Evolutionary conservation across 1,284 basidiomycete genomes (phyloP).

Genomic region (Xerocomus minutiporus): DNA sequence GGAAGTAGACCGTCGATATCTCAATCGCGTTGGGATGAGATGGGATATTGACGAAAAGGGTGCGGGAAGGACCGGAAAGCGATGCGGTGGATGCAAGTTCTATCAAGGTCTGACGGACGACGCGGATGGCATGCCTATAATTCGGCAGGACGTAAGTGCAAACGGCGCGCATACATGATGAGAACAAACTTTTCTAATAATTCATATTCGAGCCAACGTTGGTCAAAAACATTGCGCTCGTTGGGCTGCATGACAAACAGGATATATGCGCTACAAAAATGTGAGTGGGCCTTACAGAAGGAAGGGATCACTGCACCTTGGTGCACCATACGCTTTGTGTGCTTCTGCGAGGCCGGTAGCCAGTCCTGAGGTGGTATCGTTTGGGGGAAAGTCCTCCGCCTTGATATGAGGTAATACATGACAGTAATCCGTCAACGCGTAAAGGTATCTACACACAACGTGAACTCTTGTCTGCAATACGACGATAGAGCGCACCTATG

Average conservation of each 20-base stretch:
- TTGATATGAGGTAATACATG: conserved; percentile 52
- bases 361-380: conserved; percentile 70
- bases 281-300: background rate
- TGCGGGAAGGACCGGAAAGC: conserved; percentile 43
- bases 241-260: conserved; percentile 87
- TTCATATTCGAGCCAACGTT: conserved; percentile 84
- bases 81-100: conserved; percentile 54
- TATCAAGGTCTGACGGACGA: conserved; percentile 72
- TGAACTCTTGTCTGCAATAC: background rate
- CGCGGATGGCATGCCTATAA: conserved; percentile 64
- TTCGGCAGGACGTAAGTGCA: background rate
- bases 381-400: conserved; percentile 63
- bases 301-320: conserved; percentile 36
- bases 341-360: conserved; percentile 76
- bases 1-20: conserved; percentile 84
- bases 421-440: conserved; percentile 63
- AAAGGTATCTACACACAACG: conserved; percentile 54
- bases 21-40: conserved; percentile 41
- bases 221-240: conserved; percentile 97
- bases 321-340: conserved; percentile 68
- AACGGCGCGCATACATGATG: background rate
- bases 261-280: conserved; percentile 54
- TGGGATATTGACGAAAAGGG: conserved; percentile 29
- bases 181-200: conserved; percentile 60
- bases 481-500: conserved; percentile 56